Base-by-base conservation (phyloP, 345 rosid species). In the Pistacia integerrima region DNA sequence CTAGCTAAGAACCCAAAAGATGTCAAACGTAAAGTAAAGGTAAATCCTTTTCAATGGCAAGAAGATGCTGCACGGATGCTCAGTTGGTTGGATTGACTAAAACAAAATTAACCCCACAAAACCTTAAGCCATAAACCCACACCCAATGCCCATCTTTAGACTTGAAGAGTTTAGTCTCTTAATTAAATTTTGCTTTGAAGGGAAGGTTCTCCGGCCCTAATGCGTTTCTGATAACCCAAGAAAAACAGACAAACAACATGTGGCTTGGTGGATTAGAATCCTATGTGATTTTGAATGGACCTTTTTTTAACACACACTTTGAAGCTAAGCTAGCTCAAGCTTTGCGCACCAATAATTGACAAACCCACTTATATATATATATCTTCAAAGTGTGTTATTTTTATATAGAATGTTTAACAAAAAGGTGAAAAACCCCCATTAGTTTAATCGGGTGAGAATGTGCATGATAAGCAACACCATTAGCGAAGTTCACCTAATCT, bases 271-370 rank as follows among this genome's bases (percentile, higher is more conserved):
- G 87, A 78, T 78, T 77, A 76, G 90, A 87, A 87, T 87, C 90
- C 90, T 84, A 84, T 87, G 90, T 54, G 69, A 70, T 62, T 75
- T 77, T 82, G 82, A 80, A 73, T 70, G 83, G 84, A 78, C 88
- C 74, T 74, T 52, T 44, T 79, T 79, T 69, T 64, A 65, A 67
- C 52, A 63, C 69, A 76, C 52, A 58, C 69, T 78, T 52, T 38
- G 52, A 70, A 57, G 9, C 69, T 63, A 63, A 38, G 7, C 57
- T 13, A 54, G 57, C 18, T 54, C 18, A 33, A 64, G 46, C 18
- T 77, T 66, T 80, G 41, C 71, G 25, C 51, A 54, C 82, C 84
- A 83, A 85, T 87, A 84, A 85, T 83, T 85, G 84, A 76, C 80
- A 35, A 36, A 61, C 36, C 54, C 80, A 67, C 77, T 70, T 67